Percentiles rank a stretch among this genome's conserved stretches.
Evolutionary conservation across 352 stramenopile species (phyloP).

Genomic region (Globisporangium perplexum): DNA sequence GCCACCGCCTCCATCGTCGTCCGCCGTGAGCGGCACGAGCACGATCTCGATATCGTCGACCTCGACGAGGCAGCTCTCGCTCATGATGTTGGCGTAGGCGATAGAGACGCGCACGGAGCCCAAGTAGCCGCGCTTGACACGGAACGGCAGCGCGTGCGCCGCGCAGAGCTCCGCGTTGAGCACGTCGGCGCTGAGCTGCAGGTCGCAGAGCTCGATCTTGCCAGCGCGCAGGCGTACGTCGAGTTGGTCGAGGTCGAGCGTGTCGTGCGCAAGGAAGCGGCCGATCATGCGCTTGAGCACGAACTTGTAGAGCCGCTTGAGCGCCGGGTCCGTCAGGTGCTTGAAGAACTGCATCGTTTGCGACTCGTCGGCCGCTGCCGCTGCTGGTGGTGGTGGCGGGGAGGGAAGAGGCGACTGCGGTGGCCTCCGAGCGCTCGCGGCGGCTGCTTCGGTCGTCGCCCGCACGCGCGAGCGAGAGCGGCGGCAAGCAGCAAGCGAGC

Average conservation of each 20-base stretch:
- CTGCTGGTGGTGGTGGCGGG: neutral
- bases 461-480: too few relatives aligned
- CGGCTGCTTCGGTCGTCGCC: too few relatives aligned
- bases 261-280: conserved; percentile 75
- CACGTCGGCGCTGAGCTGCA: conserved; percentile 72
- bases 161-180: conserved; percentile 78
- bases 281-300: conserved; percentile 87
- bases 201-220: conserved; percentile 72
- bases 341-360: conserved; percentile 85
- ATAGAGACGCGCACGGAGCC: conserved; percentile 80
- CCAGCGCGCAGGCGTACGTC: conserved; percentile 80
- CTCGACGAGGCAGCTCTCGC: conserved; percentile 82
- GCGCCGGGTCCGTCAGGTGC: conserved; percentile 81
- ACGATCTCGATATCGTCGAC: conserved; percentile 88
- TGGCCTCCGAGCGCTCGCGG: too few relatives aligned
- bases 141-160: conserved; percentile 64
- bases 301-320: conserved; percentile 91
- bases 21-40: conserved; percentile 43
- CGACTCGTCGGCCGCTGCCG: too few relatives aligned
- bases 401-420: neutral
- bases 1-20: conserved; percentile 5
- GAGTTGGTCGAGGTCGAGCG: conserved; percentile 83
- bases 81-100: conserved; percentile 86
- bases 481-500: too few relatives aligned
- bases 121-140: conserved; percentile 83